A percentile compares a stretch with the other conserved stretches of the same genome.
Evolutionary conservation across 768 basidiomycete genomes (phyloP).

Genomic region (Obba rivulosa): DNA sequence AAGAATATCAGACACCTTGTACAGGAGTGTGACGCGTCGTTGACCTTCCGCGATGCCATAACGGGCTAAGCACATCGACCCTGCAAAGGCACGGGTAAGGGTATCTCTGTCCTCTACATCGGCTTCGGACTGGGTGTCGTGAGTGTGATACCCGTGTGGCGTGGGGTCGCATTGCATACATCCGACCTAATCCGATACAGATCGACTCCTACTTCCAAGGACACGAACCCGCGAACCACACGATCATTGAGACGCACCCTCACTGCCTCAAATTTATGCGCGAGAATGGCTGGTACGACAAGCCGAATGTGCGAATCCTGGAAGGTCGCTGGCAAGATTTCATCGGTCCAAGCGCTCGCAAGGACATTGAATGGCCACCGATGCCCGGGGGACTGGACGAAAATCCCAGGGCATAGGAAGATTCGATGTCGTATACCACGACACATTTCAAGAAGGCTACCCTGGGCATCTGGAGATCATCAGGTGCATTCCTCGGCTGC

Average conservation of each 20-base stretch:
- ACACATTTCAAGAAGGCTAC: conserved; percentile 2
- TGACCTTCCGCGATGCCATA: not conserved
- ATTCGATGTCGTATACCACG: conserved; percentile 2
- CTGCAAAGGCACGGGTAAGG: not conserved
- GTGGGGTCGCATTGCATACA: too few species aligned
- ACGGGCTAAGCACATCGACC: conserved; percentile 1
- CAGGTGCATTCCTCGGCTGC: not conserved
- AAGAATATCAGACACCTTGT: not conserved
- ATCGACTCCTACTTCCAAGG: conserved; percentile 6
- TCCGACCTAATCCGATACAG: not conserved
- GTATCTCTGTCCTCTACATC: conserved; percentile 1
- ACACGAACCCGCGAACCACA: conserved; percentile 1
- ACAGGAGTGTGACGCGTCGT: not conserved
- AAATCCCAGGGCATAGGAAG: not conserved
- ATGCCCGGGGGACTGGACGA: not conserved
- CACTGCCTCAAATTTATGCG: conserved; percentile 2
- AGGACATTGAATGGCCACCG: not conserved
- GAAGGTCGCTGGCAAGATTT: conserved; percentile 3
- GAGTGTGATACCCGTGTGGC: not conserved
- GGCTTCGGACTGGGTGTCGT: conserved; percentile 7
- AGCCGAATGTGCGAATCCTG: not conserved
- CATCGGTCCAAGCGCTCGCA: not conserved
- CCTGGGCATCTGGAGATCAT: not conserved
- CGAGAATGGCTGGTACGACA: conserved; percentile 2
- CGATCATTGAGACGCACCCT: conserved; percentile 5